Conservation (phyloP, 805 yeast species). For the Candida silvicultrix region DNA sequence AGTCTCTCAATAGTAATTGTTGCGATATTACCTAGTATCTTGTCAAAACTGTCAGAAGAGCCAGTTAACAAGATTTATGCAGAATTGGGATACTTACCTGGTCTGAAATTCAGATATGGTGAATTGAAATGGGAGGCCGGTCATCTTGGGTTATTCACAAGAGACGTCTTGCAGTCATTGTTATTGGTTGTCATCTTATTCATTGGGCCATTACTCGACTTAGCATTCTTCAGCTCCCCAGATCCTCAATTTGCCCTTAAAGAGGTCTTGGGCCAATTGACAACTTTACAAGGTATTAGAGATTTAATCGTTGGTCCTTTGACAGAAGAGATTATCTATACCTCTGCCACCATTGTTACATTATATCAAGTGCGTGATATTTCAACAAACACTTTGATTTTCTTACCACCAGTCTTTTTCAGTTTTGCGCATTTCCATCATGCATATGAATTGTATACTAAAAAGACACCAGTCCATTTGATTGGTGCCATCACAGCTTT, state of each 20-base stretch:
- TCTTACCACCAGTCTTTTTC: constrained; percentile 55
- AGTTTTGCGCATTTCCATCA: constrained; percentile 81
- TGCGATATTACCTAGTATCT: constrained; percentile 4
- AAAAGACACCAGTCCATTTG: constrained; percentile 19
- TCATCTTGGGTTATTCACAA: constrained; percentile 6
- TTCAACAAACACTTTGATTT: constrained; percentile 20
- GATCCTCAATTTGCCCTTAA: constrained; percentile 1
- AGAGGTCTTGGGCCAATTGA: constrained; percentile 19
- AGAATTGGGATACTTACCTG: constrained; percentile 32
- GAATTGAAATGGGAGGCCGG: constrained; percentile 1
- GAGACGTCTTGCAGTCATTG: constrained; percentile 16
- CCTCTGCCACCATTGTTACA: constrained; percentile 37
- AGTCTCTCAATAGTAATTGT: constrained; percentile 5
- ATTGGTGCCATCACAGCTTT: constrained; percentile 34
- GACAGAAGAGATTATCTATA: constrained; percentile 70
- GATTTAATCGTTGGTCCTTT: constrained; percentile 66
- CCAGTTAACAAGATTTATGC: constrained; percentile 6
- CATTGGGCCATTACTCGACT: constrained; percentile 41
- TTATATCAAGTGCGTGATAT: constrained; percentile 20
- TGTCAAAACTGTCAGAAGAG: constrained; percentile 5
- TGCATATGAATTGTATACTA: constrained; percentile 41
- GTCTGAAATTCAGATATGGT: constrained; percentile 14
- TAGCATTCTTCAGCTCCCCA: constrained; percentile 21
- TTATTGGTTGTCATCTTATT: constrained; percentile 35
- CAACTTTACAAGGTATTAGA: constrained; percentile 38